Percentiles rank a stretch among this genome's conserved stretches.
phyloP scores from a whole-genome alignment of 2,329 filamentous ascomycete species.

The Paraconiothyrium brasiliense region DNA sequence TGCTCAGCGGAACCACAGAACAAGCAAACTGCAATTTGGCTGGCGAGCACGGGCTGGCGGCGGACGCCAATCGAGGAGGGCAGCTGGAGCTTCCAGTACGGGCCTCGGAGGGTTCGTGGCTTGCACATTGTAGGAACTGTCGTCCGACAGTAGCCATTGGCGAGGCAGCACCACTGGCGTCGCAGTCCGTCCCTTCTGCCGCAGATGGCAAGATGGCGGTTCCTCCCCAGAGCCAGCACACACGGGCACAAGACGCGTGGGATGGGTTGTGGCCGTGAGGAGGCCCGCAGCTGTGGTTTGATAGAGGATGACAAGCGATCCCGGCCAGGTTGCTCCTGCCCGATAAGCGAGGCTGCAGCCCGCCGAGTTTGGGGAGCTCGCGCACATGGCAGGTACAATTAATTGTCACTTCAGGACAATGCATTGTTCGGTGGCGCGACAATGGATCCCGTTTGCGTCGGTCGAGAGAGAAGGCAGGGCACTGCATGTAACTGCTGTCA shows the following conservation, averaged over 20 bases:
- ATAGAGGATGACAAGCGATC: not conserved
- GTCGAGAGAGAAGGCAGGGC: no score
- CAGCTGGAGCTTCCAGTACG: constrained; percentile 8
- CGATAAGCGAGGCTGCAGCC: constrained; percentile 14
- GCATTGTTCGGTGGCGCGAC: not conserved
- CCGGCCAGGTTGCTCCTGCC: not conserved
- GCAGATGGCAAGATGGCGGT: not conserved
- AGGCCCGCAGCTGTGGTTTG: not conserved
- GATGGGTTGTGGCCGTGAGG: no score
- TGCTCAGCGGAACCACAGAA: constrained; percentile 9
- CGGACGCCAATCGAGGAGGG: constrained; percentile 4
- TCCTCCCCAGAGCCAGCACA: not conserved
- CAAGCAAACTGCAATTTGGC: constrained; percentile 9
- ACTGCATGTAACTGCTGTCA: not conserved
- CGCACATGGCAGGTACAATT: not conserved
- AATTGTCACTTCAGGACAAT: not conserved
- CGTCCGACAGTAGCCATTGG: constrained; percentile 6
- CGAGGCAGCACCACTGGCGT: not conserved
- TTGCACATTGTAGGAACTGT: not conserved
- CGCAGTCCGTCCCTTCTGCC: not conserved
- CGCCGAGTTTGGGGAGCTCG: not conserved
- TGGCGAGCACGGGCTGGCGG: not conserved
- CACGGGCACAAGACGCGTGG: not conserved
- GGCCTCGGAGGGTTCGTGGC: constrained; percentile 10
- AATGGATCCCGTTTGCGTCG: no score